phyloP scores from a whole-genome alignment of 2,329 filamentous ascomycete species.

The Plectosphaerella plurivora region DNA sequence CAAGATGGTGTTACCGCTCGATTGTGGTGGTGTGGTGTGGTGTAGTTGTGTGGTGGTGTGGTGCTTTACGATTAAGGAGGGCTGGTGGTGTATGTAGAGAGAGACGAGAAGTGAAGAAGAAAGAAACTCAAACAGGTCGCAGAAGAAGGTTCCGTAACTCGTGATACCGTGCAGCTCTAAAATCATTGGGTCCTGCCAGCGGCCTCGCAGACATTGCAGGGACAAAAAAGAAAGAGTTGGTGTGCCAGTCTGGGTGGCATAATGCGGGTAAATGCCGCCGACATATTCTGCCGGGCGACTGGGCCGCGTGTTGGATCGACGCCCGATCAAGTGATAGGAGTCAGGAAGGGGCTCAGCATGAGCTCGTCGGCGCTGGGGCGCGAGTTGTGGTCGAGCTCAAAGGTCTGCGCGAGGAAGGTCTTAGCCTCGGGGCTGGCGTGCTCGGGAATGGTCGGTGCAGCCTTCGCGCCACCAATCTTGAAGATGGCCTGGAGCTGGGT shows the following conservation, averaged over 20 bases:
- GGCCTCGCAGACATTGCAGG: conserved; percentile 8
- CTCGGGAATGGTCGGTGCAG: conserved; percentile 77
- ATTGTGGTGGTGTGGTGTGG: too few relatives aligned
- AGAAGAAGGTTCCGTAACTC: background rate
- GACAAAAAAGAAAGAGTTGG: conserved; percentile 6
- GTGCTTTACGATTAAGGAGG: background rate
- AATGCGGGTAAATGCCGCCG: too few relatives aligned
- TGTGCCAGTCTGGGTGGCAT: too few relatives aligned
- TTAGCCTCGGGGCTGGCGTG: conserved; percentile 79
- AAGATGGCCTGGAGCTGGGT: conserved; percentile 97
- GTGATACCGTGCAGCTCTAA: background rate
- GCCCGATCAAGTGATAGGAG: conserved; percentile 56
- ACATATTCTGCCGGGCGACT: background rate
- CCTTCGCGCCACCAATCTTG: conserved; percentile 88
- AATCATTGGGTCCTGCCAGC: conserved; percentile 12
- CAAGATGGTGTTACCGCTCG: too few relatives aligned
- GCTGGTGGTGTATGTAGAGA: background rate
- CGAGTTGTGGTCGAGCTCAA: conserved; percentile 92
- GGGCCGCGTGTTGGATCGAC: background rate
- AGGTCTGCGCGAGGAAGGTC: conserved; percentile 80
- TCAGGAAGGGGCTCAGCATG: conserved; percentile 76
- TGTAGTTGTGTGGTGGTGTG: too few relatives aligned
- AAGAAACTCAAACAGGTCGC: background rate
- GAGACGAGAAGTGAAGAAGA: background rate
- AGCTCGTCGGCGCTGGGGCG: conserved; percentile 89